Base-by-base conservation (phyloP, 768 basidiomycete species). In the Hygrophoropsis aurantiaca region DNA sequence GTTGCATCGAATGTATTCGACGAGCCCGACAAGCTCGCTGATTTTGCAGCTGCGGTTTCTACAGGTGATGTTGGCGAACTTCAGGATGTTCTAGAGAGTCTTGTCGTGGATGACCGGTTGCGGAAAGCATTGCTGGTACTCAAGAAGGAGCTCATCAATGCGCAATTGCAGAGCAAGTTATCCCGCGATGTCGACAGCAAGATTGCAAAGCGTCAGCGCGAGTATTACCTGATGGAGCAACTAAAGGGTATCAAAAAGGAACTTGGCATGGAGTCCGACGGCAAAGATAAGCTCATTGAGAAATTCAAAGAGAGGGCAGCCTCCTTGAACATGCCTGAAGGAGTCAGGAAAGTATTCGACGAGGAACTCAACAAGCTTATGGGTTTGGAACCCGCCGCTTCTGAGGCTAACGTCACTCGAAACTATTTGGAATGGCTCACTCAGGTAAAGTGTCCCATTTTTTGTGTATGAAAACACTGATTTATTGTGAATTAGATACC, bases 111-210 rank as follows among this genome's bases (percentile, higher is more conserved):
- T 44, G 94, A 95, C 52, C 78, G 97, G 15, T 74, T 98, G 10
- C 86, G 89, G 52, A 94, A 94, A 68, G 88, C 94, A 0, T 73
- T 98, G 8, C 70, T 94, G 23, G 92, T 98, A 1, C 77, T 99
- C 53, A 98, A 98, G 78, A 98, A 97, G 68, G 97, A 98, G 64
- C 78, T 97, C 25, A 97, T 97, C 66, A 97, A 97, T 55, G 93
- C 94, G 0, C 93, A 97, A 62, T 70, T 98, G 41, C 95, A 97
- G 67, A 84, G 81, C 58, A 97, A 95, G 69, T 86, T 98, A 47
- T 84, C 86, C 1, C 78, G 90, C 15, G 94, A 98, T 57, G 94
- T 98, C 1, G 93, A 98, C 61, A 82, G 73, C 74, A 97, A 94
- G 73, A 94, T 97, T 50, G 91, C 91, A 10, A 94, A 95, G 62